Conservation (phyloP, 352 stramenopile genomes). For the Elongisporangium undulatum region DNA sequence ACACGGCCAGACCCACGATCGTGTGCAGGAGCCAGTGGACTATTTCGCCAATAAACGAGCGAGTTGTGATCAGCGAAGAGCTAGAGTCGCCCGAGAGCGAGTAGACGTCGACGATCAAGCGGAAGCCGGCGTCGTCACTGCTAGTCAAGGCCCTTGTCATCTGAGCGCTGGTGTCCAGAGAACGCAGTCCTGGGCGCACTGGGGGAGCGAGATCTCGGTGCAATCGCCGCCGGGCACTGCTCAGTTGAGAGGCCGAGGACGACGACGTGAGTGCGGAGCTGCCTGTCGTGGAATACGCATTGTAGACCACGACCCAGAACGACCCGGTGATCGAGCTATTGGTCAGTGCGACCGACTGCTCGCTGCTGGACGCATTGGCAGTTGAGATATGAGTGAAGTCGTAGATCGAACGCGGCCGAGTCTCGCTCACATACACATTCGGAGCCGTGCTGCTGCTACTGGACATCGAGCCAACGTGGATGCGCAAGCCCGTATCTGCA, state of each 20-base stretch:
- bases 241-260: background rate
- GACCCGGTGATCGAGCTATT: constrained; percentile 51
- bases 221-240: background rate
- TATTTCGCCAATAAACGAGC: constrained; percentile 41
- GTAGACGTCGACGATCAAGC: constrained; percentile 40
- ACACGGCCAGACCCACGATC: constrained; percentile 38
- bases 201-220: background rate
- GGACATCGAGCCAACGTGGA: constrained; percentile 9
- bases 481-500: constrained; percentile 33
- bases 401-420: constrained; percentile 62
- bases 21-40: constrained; percentile 47
- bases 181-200: background rate
- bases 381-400: constrained; percentile 69
- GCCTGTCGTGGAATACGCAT: constrained; percentile 34
- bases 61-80: constrained; percentile 31
- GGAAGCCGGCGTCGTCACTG: constrained; percentile 15
- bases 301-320: constrained; percentile 76
- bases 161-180: background rate
- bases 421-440: constrained; percentile 71
- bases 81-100: constrained; percentile 8
- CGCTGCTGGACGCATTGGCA: constrained; percentile 9
- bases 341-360: constrained; percentile 42
- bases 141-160: background rate
- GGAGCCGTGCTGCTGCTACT: constrained; percentile 13
- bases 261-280: constrained; percentile 11